Evolutionary conservation across 805 yeast genomes (phyloP).

Genomic region (Zygotorulaspora danielsina): DNA sequence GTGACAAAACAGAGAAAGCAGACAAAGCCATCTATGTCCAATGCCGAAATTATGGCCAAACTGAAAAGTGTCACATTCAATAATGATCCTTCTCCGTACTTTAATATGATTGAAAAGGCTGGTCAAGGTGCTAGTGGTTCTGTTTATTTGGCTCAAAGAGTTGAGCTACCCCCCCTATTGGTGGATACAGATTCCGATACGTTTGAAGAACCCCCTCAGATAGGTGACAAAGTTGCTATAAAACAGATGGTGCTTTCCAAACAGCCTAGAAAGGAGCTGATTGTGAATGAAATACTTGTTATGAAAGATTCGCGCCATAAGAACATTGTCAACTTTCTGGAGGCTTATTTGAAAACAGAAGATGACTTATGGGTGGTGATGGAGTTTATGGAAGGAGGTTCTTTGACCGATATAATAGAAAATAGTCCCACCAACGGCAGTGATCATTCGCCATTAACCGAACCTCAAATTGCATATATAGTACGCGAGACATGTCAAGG

Average conservation of each 20-base stretch:
- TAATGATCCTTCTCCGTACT: constrained; percentile 80
- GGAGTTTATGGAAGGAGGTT: constrained; percentile 99
- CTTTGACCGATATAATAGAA: constrained; percentile 91
- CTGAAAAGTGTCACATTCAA: constrained; percentile 76
- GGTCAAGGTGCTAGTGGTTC: constrained; percentile 99
- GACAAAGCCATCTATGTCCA: constrained; percentile 67
- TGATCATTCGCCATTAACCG: constrained; percentile 48
- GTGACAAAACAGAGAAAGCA: constrained; percentile 41
- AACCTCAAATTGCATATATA: constrained; percentile 86
- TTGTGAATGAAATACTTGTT: constrained; percentile 91
- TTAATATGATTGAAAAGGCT: constrained; percentile 73
- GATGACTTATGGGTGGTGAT: constrained; percentile 96
- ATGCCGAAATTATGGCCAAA: constrained; percentile 78
- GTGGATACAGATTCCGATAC: constrained; percentile 13
- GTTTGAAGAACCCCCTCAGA: constrained; percentile 30
- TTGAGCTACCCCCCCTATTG: constrained; percentile 37
- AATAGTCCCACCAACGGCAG: constrained; percentile 57
- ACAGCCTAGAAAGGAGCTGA: constrained; percentile 92
- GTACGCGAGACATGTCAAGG: constrained; percentile 90
- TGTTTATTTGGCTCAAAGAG: constrained; percentile 77
- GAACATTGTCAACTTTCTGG: constrained; percentile 91
- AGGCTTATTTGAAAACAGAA: constrained; percentile 75
- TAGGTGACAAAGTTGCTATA: constrained; percentile 78
- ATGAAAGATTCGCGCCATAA: constrained; percentile 95
- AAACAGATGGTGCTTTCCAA: constrained; percentile 90